Evolutionary conservation across 2,329 filamentous ascomycete genomes (phyloP).

Genomic region (Cryphonectria naterciae): DNA sequence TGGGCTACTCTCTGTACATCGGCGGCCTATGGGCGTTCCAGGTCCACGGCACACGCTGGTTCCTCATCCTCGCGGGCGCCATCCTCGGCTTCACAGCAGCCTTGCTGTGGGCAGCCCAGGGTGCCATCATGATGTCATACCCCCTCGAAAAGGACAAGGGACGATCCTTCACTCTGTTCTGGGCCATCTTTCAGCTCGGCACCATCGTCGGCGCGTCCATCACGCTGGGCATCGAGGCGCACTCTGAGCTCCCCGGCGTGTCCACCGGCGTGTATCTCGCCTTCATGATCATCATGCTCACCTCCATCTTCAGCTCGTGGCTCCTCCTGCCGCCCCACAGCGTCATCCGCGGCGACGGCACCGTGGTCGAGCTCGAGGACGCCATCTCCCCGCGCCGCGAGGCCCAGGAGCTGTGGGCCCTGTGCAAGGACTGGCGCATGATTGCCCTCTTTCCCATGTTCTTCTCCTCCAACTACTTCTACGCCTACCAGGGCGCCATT

Average conservation of each 20-base stretch:
- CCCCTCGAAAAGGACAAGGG: constrained; percentile 32
- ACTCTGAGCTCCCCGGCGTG: constrained; percentile 32
- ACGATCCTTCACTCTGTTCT: constrained; percentile 32
- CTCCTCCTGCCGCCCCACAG: constrained; percentile 30
- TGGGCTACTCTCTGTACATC: constrained; percentile 31
- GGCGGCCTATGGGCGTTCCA: constrained; percentile 32
- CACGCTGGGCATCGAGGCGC: constrained; percentile 33
- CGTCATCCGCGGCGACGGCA: constrained; percentile 32
- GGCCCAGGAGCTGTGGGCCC: constrained; percentile 26
- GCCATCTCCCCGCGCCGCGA: constrained; percentile 29
- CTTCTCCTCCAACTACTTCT: constrained; percentile 82
- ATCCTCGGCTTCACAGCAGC: constrained; percentile 31
- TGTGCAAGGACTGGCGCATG: constrained; percentile 46
- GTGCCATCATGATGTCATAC: constrained; percentile 31
- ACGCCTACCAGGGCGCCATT: constrained; percentile 77
- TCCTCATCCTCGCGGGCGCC: constrained; percentile 31
- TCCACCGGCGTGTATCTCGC: constrained; percentile 35
- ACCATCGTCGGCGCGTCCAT: constrained; percentile 35
- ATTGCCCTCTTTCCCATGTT: constrained; percentile 80
- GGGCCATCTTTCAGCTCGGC: constrained; percentile 35
- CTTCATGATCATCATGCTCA: constrained; percentile 35
- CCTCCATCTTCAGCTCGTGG: constrained; percentile 29
- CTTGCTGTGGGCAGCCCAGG: constrained; percentile 32
- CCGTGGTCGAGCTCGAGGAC: constrained; percentile 30
- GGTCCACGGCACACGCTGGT: constrained; percentile 30